Evolutionary conservation across 1,284 basidiomycete genomes (phyloP).

Genomic region (Dichomitus squalens): DNA sequence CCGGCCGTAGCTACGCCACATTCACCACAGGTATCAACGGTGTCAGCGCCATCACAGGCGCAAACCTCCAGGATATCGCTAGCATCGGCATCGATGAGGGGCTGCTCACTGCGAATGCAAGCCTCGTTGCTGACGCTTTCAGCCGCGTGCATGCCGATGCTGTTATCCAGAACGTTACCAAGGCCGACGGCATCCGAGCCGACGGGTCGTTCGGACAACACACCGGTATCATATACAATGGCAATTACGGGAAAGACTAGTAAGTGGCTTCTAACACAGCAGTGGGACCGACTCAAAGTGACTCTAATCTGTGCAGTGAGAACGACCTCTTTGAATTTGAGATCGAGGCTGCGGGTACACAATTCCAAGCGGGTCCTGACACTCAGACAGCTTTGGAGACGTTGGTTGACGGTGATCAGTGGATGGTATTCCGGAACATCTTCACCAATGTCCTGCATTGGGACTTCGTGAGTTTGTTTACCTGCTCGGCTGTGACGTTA

Average conservation of each 20-base stretch:
- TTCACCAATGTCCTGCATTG: constrained; percentile 60
- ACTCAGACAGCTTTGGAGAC: constrained; percentile 47
- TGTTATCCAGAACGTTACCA: constrained; percentile 44
- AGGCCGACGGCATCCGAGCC: constrained; percentile 60
- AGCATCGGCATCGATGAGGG: constrained; percentile 58
- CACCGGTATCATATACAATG: constrained; percentile 61
- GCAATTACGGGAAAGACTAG: constrained; percentile 68
- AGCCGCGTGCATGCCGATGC: constrained; percentile 50
- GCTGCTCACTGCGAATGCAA: constrained; percentile 45
- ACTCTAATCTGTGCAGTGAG: constrained; percentile 34
- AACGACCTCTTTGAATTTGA: constrained; percentile 56
- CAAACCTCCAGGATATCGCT: constrained; percentile 62
- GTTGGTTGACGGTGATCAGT: constrained; percentile 53
- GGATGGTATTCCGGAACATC: constrained; percentile 71
- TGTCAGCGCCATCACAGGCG: constrained; percentile 56
- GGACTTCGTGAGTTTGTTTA: constrained; percentile 57
- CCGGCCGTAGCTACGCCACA: constrained; percentile 52
- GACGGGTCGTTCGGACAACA: constrained; percentile 72
- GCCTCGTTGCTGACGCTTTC: constrained; percentile 52
- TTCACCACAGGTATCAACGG: constrained; percentile 49
- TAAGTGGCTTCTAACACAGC: constrained; percentile 33
- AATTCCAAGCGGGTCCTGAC: constrained; percentile 45
- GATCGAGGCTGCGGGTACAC: constrained; percentile 53
- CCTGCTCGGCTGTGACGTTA: background rate
- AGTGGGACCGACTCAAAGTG: background rate